These are phyloP conservation scores for Phytophthora pini DNA, from an alignment of 352 stramenopile genomes.

Conservation along the genomic window DNA sequence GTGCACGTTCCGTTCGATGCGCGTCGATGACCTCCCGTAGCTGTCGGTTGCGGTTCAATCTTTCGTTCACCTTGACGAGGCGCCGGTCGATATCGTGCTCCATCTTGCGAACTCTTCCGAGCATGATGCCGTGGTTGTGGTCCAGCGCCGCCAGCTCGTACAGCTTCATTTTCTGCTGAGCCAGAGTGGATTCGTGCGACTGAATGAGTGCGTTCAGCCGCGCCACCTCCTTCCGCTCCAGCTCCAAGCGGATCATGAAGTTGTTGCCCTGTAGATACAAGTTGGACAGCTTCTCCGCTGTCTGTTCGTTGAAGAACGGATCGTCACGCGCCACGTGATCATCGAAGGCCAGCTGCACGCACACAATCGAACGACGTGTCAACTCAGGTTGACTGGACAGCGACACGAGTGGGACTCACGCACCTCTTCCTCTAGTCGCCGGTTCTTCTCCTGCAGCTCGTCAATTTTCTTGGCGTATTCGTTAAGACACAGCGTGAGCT, in stretches of 20 bases:
- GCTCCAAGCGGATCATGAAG: conserved; percentile 77
- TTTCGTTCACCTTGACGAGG: conserved; percentile 87
- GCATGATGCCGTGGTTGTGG: conserved; percentile 69
- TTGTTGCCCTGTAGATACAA: conserved; percentile 85
- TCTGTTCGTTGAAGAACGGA: conserved; percentile 78
- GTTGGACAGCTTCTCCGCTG: conserved; percentile 79
- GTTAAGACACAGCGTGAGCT: conserved; percentile 66
- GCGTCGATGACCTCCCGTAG: conserved; percentile 70
- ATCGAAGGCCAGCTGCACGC: conserved; percentile 74
- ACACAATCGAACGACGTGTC: conserved; percentile 18
- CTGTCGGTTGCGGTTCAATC: conserved; percentile 70
- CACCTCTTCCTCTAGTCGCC: conserved; percentile 79
- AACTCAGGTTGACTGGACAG: conserved; percentile 3
- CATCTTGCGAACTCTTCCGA: conserved; percentile 77
- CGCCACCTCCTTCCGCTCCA: conserved; percentile 77
- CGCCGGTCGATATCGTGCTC: conserved; percentile 84
- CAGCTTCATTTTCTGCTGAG: conserved; percentile 77
- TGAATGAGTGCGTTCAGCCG: conserved; percentile 73
- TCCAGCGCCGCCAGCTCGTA: conserved; percentile 77
- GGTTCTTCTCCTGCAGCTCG: conserved; percentile 79
- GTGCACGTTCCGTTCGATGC: conserved; percentile 69
- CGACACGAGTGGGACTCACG: conserved; percentile 2
- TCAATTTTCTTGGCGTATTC: conserved; percentile 85
- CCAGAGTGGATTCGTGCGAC: conserved; percentile 62
- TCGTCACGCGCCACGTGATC: conserved; percentile 69